Evolutionary conservation across 2,329 filamentous ascomycete genomes (phyloP), one percentile per base, ranked within the genome.

Genomic region (Chaetomium sp.): DNA sequence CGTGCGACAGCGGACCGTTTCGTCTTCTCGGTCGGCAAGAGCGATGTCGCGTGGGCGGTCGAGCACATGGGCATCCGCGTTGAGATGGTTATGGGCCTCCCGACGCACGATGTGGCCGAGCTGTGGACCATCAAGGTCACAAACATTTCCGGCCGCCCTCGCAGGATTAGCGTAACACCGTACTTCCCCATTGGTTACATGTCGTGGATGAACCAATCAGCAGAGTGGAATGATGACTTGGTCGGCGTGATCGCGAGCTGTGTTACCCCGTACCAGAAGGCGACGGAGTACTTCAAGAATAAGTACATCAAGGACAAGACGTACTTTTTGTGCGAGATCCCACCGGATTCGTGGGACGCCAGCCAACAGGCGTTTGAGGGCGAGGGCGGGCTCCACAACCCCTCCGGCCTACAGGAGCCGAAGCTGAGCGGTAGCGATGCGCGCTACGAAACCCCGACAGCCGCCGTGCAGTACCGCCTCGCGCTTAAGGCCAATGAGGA

Each of bases 181-280:
- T 85, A 85, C 69, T 86, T 86, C 73, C 80, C 82, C 42, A 78
- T 85, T 60, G 83, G 83, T n/a, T 85, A 84, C 74, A 85, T 85
- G 82, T 85, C 83, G 16, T 86, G 83, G 83, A 86, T 86, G 83
- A 86, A 85, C 71, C 84, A 85, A 71, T 82, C 82, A 35, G 83
- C 80, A 42, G 80, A 83, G 67, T 85, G 82, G 76, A 77, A 79
- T 25, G 62, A 74, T 6, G 80, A 83, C 10, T 75, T 85, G 23
- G 75, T 76, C 25, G 83, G 81, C 27, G 76, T 86, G 13, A 78
- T 86, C 12, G 82, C 77, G 27, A 84, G 76, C 72, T 80, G 80
- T 70, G 79, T 84, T 65, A 85, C 83, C 1, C 84, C 83, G 0
- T 86, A 86, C 69, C 84, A 86, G 65, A 85, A 85, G 70, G 79